These are phyloP conservation scores for Triticum turgidum DNA, from an alignment of 176 grass and related monocot genomes.

Conservation along the genomic window DNA sequence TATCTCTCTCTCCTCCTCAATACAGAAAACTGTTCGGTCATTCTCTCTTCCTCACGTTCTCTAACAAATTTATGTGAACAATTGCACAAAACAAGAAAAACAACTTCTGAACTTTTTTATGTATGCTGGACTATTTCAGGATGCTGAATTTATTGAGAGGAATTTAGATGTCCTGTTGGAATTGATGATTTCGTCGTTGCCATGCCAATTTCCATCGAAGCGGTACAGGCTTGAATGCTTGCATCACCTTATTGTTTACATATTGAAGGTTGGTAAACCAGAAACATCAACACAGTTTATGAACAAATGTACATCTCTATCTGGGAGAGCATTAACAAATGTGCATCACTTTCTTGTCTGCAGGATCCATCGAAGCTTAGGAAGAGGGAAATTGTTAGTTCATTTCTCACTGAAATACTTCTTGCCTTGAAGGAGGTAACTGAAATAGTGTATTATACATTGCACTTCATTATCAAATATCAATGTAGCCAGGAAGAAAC, in stretches of 20 bases:
- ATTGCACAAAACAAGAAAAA: constrained; percentile 12
- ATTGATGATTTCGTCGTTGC: constrained; percentile 69
- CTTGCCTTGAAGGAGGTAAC: constrained; percentile 90
- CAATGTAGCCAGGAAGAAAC: constrained; percentile 14
- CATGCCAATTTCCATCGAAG: constrained; percentile 85
- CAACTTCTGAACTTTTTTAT: constrained; percentile 1
- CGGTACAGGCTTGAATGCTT: constrained; percentile 87
- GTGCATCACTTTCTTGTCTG: constrained; percentile 29
- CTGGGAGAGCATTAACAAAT: neutral
- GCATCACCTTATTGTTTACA: constrained; percentile 73
- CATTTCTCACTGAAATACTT: constrained; percentile 92
- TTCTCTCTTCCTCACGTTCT: too few species aligned
- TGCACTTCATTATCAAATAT: constrained; percentile 6
- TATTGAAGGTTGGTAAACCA: constrained; percentile 70
- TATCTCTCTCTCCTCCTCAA: too few species aligned
- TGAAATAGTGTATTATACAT: neutral
- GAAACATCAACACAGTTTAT: neutral
- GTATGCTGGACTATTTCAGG: constrained; percentile 41
- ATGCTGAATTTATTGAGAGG: constrained; percentile 61
- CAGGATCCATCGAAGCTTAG: constrained; percentile 73
- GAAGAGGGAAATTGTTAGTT: constrained; percentile 75
- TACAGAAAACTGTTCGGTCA: too few species aligned
- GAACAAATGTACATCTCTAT: constrained; percentile 1
- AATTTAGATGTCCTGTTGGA: constrained; percentile 64
- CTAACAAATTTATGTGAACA: constrained; percentile 2